phyloP scores from a whole-genome alignment of 108 stramenopile genomes.

The Phaeodactylum tricornutum region DNA sequence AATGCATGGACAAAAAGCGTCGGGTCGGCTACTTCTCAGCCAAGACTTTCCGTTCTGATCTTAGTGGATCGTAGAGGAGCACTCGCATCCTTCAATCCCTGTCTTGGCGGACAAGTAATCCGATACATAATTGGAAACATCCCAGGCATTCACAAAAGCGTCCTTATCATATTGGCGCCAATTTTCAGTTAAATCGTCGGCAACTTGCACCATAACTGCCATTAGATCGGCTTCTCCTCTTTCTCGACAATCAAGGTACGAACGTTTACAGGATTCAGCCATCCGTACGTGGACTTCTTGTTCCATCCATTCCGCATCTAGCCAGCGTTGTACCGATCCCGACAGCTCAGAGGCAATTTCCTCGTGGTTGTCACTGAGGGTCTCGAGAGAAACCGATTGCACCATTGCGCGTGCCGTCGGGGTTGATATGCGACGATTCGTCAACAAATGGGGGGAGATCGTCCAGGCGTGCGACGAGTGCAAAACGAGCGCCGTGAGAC shows the following conservation, averaged over 20 bases:
- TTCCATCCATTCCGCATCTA: constrained; percentile 55
- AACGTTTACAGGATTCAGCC: constrained; percentile 51
- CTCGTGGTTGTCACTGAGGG: constrained; percentile 3
- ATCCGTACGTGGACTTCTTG: constrained; percentile 69
- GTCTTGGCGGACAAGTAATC: constrained; percentile 58
- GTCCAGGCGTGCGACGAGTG: no score
- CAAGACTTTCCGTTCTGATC: not conserved
- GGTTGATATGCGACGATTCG: no score
- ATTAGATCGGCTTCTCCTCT: constrained; percentile 47
- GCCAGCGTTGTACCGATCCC: constrained; percentile 10
- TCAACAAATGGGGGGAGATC: no score
- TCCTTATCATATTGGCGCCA: constrained; percentile 70
- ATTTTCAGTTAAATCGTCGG: constrained; percentile 43
- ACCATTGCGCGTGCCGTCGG: no score
- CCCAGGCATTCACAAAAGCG: constrained; percentile 84
- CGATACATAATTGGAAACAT: constrained; percentile 71
- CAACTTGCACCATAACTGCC: constrained; percentile 62
- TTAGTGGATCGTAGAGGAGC: constrained; percentile 46
- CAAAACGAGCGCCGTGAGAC: no score
- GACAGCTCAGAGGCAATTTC: constrained; percentile 1
- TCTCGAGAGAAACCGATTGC: constrained; percentile 3
- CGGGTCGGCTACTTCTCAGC: no score
- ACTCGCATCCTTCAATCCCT: constrained; percentile 66
- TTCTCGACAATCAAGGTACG: constrained; percentile 48
- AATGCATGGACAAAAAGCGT: no score